Conservation (phyloP, 1,284 basidiomycete genomes). For the Ceratobasidium sp. region DNA sequence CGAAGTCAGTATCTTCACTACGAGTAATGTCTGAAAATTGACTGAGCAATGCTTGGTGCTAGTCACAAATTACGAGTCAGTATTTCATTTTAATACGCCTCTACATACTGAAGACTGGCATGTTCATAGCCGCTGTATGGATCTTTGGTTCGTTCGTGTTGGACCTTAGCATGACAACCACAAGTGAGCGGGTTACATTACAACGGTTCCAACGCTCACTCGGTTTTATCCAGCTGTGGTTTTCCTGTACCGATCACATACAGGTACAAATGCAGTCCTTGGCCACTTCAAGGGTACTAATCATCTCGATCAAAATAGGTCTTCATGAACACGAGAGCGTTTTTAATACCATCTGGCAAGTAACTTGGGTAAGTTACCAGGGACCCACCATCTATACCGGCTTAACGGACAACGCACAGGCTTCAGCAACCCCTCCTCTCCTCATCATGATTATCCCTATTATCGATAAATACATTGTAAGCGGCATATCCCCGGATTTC, state of each 20-base stretch:
- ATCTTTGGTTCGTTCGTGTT: conserved; percentile 29
- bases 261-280: not conserved
- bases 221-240: conserved; percentile 13
- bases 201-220: not conserved
- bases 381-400: not conserved
- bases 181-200: not conserved
- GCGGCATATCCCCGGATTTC: not conserved
- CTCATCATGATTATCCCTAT: conserved; percentile 10
- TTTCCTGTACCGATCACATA: conserved; percentile 12
- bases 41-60: not conserved
- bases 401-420: not conserved
- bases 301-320: not conserved
- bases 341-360: conserved; percentile 38
- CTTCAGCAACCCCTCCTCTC: conserved; percentile 26
- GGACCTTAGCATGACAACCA: conserved; percentile 29
- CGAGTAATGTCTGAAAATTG: not conserved
- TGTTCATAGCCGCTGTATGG: conserved; percentile 17
- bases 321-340: conserved; percentile 3
- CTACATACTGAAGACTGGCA: not conserved
- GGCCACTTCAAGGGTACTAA: not conserved
- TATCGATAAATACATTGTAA: conserved; percentile 11
- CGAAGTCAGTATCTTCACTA: too few relatives aligned
- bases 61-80: conserved; percentile 3
- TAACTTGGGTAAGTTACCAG: conserved; percentile 25
- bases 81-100: not conserved